Conservation (phyloP, 768 basidiomycete genomes). For the Kwoniella europaea region DNA sequence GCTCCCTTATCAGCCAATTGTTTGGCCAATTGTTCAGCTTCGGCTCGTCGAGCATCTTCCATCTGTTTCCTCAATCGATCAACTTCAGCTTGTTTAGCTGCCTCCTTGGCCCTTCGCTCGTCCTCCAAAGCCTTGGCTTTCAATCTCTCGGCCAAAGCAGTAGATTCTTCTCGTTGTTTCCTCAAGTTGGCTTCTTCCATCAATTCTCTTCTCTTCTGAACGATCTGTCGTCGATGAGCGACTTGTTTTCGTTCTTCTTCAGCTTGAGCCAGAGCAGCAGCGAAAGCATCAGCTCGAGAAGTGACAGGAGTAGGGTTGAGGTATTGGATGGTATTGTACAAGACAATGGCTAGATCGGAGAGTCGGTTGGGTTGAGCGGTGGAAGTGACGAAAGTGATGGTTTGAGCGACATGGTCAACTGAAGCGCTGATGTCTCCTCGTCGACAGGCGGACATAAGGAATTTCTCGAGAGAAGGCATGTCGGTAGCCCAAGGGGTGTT, state of each 20-base stretch:
- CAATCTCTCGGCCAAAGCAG: slow-evolving; percentile 72
- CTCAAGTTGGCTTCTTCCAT: slow-evolving; percentile 80
- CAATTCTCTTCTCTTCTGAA: slow-evolving; percentile 82
- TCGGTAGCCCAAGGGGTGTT: slow-evolving; percentile 63
- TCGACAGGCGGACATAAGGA: slow-evolving; percentile 88
- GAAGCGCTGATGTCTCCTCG: slow-evolving; percentile 83
- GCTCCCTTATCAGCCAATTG: slow-evolving; percentile 76
- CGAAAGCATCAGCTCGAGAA: slow-evolving; percentile 61
- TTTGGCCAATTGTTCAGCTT: slow-evolving; percentile 86
- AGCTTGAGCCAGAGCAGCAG: slow-evolving; percentile 62
- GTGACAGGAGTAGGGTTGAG: slow-evolving; percentile 60
- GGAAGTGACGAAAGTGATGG: slow-evolving; percentile 72
- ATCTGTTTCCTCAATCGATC: slow-evolving; percentile 63
- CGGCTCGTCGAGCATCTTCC: slow-evolving; percentile 75
- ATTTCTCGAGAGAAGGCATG: slow-evolving; percentile 79
- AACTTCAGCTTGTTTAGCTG: slow-evolving; percentile 65
- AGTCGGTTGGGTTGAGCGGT: slow-evolving; percentile 65
- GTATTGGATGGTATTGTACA: slow-evolving; percentile 71
- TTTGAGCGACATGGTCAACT: slow-evolving; percentile 84
- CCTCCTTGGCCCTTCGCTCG: slow-evolving; percentile 69
- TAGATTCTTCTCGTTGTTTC: slow-evolving; percentile 86
- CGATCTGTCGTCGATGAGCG: slow-evolving; percentile 75
- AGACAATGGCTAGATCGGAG: slow-evolving; percentile 71
- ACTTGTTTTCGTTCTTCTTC: slow-evolving; percentile 58
- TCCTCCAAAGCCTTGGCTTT: slow-evolving; percentile 69